These are phyloP conservation scores for Fusarium goolgardi DNA, from an alignment of 2,329 filamentous ascomycete species.

Conservation along the genomic window DNA sequence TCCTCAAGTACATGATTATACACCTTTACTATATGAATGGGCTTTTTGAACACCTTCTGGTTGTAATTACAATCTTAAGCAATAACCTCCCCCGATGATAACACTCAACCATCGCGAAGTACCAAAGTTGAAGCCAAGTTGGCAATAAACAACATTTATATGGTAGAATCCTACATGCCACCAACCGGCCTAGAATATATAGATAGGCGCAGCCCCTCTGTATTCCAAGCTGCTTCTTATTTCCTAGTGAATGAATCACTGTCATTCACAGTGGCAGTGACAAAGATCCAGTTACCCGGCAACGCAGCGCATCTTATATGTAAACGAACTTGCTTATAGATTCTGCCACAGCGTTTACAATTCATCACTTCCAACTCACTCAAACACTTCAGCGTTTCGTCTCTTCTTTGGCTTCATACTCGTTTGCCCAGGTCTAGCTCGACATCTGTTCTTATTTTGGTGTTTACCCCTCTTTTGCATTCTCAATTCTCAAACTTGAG, in stretches of 20 bases:
- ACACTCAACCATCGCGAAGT: too few species aligned
- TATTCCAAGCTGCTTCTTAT: not conserved
- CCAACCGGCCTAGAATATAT: not conserved
- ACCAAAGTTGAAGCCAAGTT: not conserved
- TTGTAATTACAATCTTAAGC: too few species aligned
- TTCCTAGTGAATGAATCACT: not conserved
- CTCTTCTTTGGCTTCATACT: not conserved
- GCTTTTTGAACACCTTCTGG: rapidly evolving
- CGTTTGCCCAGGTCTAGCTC: not conserved
- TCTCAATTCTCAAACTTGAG: not conserved
- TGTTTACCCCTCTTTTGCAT: not conserved
- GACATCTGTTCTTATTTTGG: not conserved
- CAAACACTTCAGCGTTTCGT: not conserved
- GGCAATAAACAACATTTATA: not conserved
- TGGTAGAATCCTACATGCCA: not conserved
- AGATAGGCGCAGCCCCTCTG: not conserved
- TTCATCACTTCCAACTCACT: not conserved
- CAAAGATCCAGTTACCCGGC: conserved; percentile 14
- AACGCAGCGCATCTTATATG: not conserved
- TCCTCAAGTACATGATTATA: not conserved
- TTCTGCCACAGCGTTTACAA: not conserved
- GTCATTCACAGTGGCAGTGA: not conserved
- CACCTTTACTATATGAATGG: too few species aligned
- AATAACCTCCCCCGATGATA: too few species aligned
- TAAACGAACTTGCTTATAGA: not conserved